Evolutionary conservation across 306 rosid genomes (phyloP), one percentile per base, ranked within the genome.

Genomic region (Rosa lucieae): DNA sequence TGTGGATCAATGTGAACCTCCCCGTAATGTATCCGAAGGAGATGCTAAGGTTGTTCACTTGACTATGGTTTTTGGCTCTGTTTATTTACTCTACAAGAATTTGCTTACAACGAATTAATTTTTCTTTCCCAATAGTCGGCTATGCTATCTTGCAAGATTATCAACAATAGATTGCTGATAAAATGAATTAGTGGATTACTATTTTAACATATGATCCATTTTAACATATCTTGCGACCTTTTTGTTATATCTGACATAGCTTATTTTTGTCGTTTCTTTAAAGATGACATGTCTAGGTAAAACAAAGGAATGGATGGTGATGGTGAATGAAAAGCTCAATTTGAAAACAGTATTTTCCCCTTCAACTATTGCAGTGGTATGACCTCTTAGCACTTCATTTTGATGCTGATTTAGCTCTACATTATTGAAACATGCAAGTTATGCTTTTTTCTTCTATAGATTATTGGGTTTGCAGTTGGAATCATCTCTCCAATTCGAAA

Each of bases 311-410:
- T 47, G 42, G 43, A 53, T 81, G 17, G 79, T 37, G 69, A 67
- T 10, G 67, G 5, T 90, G 80, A 70, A 80, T 51, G 5, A 55
- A 70, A 84, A 85, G 76, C 77, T 90, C 61, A 94, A 85, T 81
- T 76, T 89, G 74, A 84, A 86, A 86, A 78, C 91, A 39, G 2
- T 90, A 67, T 88, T 94, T 69, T 83, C 96, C 21, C 98, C 98
- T 10, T 81, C 98, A 85, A 88, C 92, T 61, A 66, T 73, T 75
- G 98, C 96, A 79, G 94, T 96, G 85, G 98, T 92, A 90, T 63
- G 53, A 6, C 37, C 6, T 14, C 43, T 59, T 10, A 21, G 7
- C 40, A 26, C 39, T 62, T 62, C 40, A 26, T 62, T 29, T 21
- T 62, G 17, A 13, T 65, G 73, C 68, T 8, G 21, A 26, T 26